Evolutionary conservation across 495 filamentous ascomycete species (phyloP).

Genomic region (Apodospora peruviana): DNA sequence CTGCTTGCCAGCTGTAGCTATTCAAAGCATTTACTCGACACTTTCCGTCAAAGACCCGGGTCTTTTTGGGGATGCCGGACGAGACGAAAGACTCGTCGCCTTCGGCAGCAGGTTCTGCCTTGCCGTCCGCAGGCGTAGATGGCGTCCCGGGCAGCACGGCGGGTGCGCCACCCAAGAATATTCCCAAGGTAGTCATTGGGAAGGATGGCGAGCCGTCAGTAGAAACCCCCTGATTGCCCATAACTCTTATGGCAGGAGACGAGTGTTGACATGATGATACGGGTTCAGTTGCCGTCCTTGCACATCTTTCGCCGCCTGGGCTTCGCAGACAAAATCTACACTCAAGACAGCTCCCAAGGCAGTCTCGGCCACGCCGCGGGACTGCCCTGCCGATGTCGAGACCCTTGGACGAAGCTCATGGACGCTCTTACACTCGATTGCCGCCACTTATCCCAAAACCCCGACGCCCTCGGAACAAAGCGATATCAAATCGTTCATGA

Average conservation of each 20-base stretch:
- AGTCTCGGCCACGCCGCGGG: conserved; percentile 32
- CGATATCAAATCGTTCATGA: conserved; percentile 74
- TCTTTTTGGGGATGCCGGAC: neutral
- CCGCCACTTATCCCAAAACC: conserved; percentile 71
- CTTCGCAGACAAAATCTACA: conserved; percentile 60
- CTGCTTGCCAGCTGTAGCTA: neutral
- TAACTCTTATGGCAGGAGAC: neutral
- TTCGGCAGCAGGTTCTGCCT: neutral
- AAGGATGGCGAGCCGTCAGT: conserved; percentile 95
- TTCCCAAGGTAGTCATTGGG: conserved; percentile 77
- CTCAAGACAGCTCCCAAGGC: conserved; percentile 34
- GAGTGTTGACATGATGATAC: neutral
- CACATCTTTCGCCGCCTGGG: conserved; percentile 59
- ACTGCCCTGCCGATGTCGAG: conserved; percentile 80
- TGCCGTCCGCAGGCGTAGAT: neutral
- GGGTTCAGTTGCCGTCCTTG: conserved; percentile 76
- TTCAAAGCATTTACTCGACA: neutral
- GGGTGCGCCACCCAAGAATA: conserved; percentile 28
- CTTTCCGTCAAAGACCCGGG: no score
- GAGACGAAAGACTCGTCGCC: conserved; percentile 22
- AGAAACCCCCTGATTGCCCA: neutral
- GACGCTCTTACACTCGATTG: conserved; percentile 89
- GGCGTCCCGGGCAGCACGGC: conserved; percentile 1
- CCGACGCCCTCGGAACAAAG: conserved; percentile 62
- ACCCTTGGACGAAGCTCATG: conserved; percentile 77